These are phyloP conservation scores for Passiflora organensis DNA, from an alignment of 345 rosid genomes.

Conservation along the genomic window DNA sequence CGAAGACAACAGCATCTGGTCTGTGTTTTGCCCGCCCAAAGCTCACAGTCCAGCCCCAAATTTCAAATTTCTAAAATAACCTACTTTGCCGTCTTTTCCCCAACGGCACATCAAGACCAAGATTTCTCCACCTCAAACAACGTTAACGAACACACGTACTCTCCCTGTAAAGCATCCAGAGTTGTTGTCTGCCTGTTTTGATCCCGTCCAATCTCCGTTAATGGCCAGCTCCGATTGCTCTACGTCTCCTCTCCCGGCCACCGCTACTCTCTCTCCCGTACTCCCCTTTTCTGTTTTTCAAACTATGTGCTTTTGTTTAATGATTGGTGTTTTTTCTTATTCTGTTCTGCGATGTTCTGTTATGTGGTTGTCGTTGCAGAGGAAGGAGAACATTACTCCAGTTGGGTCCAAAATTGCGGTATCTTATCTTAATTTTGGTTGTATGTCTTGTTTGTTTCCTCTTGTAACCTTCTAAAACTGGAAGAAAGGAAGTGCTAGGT, in stretches of 20 bases:
- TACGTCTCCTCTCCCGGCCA: slow-evolving; percentile 28
- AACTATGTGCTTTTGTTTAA: not conserved
- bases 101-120: not conserved
- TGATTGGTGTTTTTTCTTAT: not conserved
- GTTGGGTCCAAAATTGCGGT: slow-evolving; percentile 65
- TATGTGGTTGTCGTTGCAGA: slow-evolving; percentile 36
- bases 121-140: slow-evolving; percentile 1
- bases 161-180: not conserved
- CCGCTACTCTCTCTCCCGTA: slow-evolving; percentile 46
- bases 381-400: slow-evolving; percentile 54
- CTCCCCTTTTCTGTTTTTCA: slow-evolving; percentile 15
- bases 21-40: not conserved
- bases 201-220: not conserved
- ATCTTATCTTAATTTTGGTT: not conserved
- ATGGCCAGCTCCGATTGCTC: slow-evolving; percentile 60
- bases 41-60: not conserved
- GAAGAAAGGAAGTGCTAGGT: not conserved
- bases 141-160: not conserved
- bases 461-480: not conserved
- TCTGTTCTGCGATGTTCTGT: not conserved
- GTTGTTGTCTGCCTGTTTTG: no score
- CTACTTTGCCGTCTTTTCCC: not conserved
- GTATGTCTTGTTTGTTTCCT: not conserved
- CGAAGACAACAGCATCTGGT: no score
- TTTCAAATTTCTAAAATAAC: not conserved